phyloP scores from a whole-genome alignment of 2,329 filamentous ascomycete species.

The Colletotrichum abscissum region DNA sequence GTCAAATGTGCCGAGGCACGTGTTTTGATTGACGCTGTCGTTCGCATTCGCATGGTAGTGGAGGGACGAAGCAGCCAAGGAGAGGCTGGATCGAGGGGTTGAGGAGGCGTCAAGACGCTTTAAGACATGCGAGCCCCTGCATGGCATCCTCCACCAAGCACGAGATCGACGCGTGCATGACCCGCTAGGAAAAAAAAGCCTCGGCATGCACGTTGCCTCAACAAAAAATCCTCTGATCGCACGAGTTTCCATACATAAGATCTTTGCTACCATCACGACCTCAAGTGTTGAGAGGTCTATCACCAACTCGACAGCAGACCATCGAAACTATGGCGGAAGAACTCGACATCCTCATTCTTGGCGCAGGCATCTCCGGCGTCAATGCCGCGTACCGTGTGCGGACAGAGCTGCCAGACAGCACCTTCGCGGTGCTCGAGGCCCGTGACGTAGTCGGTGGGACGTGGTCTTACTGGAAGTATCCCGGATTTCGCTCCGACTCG shows the following conservation, averaged over 20 bases:
- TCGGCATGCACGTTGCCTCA: slow-evolving; percentile 14
- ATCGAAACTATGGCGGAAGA: slow-evolving; percentile 35
- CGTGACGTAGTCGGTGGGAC: slow-evolving; percentile 77
- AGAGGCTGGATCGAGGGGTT: not conserved
- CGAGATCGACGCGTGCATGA: slow-evolving; percentile 19
- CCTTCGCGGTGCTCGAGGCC: slow-evolving; percentile 75
- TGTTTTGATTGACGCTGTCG: not conserved
- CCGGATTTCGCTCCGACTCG: slow-evolving; percentile 77
- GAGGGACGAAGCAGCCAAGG: not conserved
- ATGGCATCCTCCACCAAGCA: slow-evolving; percentile 1
- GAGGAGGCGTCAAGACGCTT: not conserved
- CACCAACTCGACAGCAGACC: not conserved
- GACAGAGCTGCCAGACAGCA: slow-evolving; percentile 63
- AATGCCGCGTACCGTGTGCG: slow-evolving; percentile 77
- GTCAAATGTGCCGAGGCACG: not conserved
- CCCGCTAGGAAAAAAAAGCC: slow-evolving; percentile 18
- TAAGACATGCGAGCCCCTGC: slow-evolving; percentile 26
- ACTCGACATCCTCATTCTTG: slow-evolving; percentile 72
- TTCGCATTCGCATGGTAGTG: slow-evolving; percentile 14
- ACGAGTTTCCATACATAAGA: not conserved
- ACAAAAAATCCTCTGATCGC: slow-evolving; percentile 7
- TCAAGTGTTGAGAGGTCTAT: not conserved
- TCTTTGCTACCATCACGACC: not conserved
- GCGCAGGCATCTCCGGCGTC: slow-evolving; percentile 80
- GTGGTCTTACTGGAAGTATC: slow-evolving; percentile 83